These are phyloP conservation scores for Rhizophlyctis rosea DNA, from an alignment of 192 early-diverging fungal genomes.

Conservation along the genomic window DNA sequence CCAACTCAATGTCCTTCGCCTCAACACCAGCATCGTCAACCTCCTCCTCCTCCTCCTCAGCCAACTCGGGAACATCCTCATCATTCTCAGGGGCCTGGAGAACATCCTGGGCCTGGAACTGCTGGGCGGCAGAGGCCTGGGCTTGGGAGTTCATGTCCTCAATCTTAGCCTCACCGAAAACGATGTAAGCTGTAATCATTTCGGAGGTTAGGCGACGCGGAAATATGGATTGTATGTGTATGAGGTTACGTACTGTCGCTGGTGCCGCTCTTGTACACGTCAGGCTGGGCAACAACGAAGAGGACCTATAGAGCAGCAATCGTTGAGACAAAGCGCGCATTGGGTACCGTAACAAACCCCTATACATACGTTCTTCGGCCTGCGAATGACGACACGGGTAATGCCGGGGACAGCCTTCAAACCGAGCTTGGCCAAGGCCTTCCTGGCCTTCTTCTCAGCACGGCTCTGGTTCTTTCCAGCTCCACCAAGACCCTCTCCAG, in stretches of 20 bases:
- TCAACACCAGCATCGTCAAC: conserved; percentile 84
- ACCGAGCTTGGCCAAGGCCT: conserved; percentile 90
- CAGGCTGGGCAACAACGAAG: conserved; percentile 84
- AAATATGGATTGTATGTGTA: not conserved
- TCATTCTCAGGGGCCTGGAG: conserved; percentile 32
- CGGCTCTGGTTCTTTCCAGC: conserved; percentile 61
- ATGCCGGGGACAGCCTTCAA: conserved; percentile 83
- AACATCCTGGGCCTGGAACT: conserved; percentile 42
- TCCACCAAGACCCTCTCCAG: conserved; percentile 17
- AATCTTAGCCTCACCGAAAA: conserved; percentile 91
- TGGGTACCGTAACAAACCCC: too few species aligned
- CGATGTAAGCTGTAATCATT: conserved; percentile 65
- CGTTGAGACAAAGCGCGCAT: conserved; percentile 1
- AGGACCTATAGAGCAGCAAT: conserved; percentile 46
- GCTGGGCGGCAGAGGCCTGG: conserved; percentile 65
- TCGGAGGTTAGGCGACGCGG: not conserved
- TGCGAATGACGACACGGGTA: conserved; percentile 84
- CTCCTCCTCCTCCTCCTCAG: conserved; percentile 70
- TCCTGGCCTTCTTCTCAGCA: conserved; percentile 95
- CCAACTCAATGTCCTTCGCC: conserved; percentile 90
- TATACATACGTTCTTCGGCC: conserved; percentile 67
- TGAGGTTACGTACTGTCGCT: conserved; percentile 61
- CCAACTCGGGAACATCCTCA: conserved; percentile 50
- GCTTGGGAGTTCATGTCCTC: conserved; percentile 79
- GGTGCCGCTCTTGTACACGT: conserved; percentile 87